A percentile compares a stretch with the other conserved stretches of the same genome.
Conservation (phyloP, 495 filamentous ascomycete species). For the Penicillium subrubescens region DNA sequence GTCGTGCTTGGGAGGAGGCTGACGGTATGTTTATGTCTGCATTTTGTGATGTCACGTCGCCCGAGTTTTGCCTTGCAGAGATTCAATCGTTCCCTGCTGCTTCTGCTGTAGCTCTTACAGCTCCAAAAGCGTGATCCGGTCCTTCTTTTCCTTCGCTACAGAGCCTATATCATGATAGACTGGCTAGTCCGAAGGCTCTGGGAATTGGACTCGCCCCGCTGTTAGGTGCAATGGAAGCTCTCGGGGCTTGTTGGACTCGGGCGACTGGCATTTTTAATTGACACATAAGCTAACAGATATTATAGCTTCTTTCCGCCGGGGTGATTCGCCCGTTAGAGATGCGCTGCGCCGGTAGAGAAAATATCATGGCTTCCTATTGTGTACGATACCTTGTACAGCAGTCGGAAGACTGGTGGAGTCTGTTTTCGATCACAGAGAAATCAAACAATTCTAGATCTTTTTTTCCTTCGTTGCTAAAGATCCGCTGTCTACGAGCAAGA, state of each 20-base stretch:
- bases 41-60: neutral
- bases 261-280: neutral
- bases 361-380: conserved; percentile 27
- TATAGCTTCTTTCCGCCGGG: conserved; percentile 52
- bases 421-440: conserved; percentile 7
- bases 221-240: neutral
- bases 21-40: conserved; percentile 48
- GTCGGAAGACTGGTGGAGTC: conserved; percentile 15
- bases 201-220: neutral
- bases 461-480: conserved; percentile 6
- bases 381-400: conserved; percentile 53
- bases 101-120: neutral
- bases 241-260: neutral
- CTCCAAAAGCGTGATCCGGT: neutral
- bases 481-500: too few relatives aligned
- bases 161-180: neutral
- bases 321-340: conserved; percentile 48
- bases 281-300: conserved; percentile 19
- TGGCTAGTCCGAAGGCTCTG: neutral
- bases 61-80: neutral
- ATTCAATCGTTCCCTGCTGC: neutral
- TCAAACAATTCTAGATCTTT: conserved; percentile 18
- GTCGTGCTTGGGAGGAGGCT: conserved; percentile 90
- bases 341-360: conserved; percentile 45
- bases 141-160: neutral